Evolutionary conservation across 345 rosid species (phyloP), one percentile per base, ranked within the genome.

Genomic region (Balakata baccata): DNA sequence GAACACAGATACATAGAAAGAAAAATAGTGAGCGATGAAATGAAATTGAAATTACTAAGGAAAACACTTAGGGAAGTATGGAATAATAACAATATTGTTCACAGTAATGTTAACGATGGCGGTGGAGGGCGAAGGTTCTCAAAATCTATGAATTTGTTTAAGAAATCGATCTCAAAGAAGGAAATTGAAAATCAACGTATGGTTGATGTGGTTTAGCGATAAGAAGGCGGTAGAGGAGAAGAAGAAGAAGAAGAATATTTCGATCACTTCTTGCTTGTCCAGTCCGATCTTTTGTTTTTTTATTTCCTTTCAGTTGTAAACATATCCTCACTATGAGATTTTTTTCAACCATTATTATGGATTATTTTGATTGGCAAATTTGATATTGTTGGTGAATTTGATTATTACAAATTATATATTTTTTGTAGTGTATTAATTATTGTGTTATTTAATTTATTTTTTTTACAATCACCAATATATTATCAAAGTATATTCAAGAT

Each of bases 281-380:
- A 87, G 38, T 89, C 97, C 69, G 87, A 89, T 79, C 79, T 89
- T n/a, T n/a, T n/a, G n/a, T n/a, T n/a, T n/a, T n/a, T n/a, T n/a
- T n/a, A n/a, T n/a, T n/a, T n/a, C n/a, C n/a, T n/a, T n/a, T n/a
- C n/a, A n/a, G n/a, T n/a, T n/a, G n/a, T n/a, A n/a, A n/a, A n/a
- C n/a, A n/a, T n/a, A n/a, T n/a, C n/a, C n/a, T n/a, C n/a, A n/a
- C n/a, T n/a, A n/a, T n/a, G n/a, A n/a, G n/a, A n/a, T n/a, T n/a
- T n/a, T n/a, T n/a, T n/a, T n/a, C n/a, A n/a, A n/a, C n/a, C n/a
- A n/a, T n/a, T n/a, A n/a, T n/a, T n/a, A n/a, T n/a, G n/a, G n/a
- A n/a, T n/a, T n/a, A n/a, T n/a, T n/a, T n/a, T n/a, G n/a, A n/a
- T n/a, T n/a, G n/a, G n/a, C n/a, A n/a, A n/a, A n/a, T n/a, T n/a